Base-by-base conservation (phyloP, 2,329 filamentous ascomycete genomes). In the Colletotrichum costaricense region DNA sequence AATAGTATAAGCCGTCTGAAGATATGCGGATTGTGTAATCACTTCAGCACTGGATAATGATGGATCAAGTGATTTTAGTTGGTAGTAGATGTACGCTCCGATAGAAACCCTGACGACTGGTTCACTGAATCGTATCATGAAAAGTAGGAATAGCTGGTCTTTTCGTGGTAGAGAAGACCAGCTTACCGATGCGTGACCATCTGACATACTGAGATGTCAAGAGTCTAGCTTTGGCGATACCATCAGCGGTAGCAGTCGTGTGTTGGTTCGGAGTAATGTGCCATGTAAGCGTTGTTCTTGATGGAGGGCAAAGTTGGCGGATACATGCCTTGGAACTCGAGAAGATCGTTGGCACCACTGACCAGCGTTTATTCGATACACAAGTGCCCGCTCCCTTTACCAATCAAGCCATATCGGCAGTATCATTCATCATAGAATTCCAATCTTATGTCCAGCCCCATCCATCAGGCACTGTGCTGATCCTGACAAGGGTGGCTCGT, bases 1-100 rank as follows among this genome's bases (percentile, higher is more conserved):
- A 4, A 71, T 24, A 33, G 52, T 67, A 33, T 67, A 71, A 33
- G 63, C 66, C n/a, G 69, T 67, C 35, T 62, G 63, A 46, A 71
- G 58, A 4, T 62, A 67, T 1, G 69, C 56, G 2, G 66, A 57
- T 22, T 71, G 69, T 4, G 56, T 49, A 2, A 71, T 56, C 5
- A 71, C n/a, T 8, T 57, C 63, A 6, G 38, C 63, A 6, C 63
- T 67, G 19, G 66, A 49, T 14, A 71, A 46, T 3, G n/a, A 24
- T 19, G 69, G 63, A 24, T 71, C 69, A 1, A 71, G 38, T 8
- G 63, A 71, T 28, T 67, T 57, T 4, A 71, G 57, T 22, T 71
- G 69, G 33, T 67, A 71, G 56, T 56, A 71, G 2, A 71, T 28
- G n/a, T 71, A 71, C 1, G 58, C 33, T 6, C n/a, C 12, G 57